These are phyloP conservation scores for Hypericum perforatum DNA, from an alignment of 345 rosid species.

Conservation along the genomic window DNA sequence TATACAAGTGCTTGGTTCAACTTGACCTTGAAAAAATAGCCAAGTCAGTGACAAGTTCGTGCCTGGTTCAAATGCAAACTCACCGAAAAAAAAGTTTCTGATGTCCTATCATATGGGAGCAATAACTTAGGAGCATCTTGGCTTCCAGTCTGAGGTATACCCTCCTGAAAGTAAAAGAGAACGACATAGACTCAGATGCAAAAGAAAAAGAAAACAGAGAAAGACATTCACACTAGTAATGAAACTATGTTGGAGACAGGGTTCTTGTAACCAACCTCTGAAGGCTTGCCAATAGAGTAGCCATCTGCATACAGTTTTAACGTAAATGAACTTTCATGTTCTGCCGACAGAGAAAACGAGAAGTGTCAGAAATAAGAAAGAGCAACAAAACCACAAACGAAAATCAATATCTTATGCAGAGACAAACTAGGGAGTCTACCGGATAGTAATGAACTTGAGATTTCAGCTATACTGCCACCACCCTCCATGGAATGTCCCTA, in stretches of 20 bases:
- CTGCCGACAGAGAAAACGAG: constrained; percentile 29
- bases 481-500: constrained; percentile 32
- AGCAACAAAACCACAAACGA: constrained; percentile 2
- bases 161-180: constrained; percentile 22
- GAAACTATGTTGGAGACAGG: neutral
- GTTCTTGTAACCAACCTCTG: constrained; percentile 47
- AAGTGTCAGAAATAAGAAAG: neutral
- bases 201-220: constrained; percentile 7
- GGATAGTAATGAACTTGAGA: constrained; percentile 22
- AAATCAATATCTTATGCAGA: constrained; percentile 1
- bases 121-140: constrained; percentile 53
- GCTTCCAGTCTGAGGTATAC: constrained; percentile 29
- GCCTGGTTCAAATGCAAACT: constrained; percentile 8
- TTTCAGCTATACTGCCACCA: constrained; percentile 20
- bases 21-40: neutral
- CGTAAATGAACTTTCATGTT: constrained; percentile 60
- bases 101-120: constrained; percentile 80
- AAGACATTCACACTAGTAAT: neutral
- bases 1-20: neutral
- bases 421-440: constrained; percentile 36
- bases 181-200: constrained; percentile 7
- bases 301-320: constrained; percentile 74
- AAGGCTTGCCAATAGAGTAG: constrained; percentile 61
- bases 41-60: neutral
- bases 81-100: constrained; percentile 80